Evolutionary conservation across 2,329 filamentous ascomycete genomes (phyloP).

Genomic region (Stachybotrys chartarum): DNA sequence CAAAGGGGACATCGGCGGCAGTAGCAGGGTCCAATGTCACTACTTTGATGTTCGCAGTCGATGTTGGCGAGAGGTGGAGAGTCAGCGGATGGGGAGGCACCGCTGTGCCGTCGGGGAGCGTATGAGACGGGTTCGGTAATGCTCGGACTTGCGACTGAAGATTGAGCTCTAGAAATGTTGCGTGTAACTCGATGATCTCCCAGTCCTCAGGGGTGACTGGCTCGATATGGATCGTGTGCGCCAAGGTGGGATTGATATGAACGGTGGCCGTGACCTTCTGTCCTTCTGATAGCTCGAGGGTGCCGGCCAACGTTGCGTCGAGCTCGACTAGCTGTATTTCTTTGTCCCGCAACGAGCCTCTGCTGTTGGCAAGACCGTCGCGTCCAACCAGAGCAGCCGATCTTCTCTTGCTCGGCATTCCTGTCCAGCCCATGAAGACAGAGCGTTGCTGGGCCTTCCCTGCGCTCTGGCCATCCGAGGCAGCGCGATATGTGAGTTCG

Average conservation of each 20-base stretch:
- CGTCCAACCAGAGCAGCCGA: constrained; percentile 65
- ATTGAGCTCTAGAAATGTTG: constrained; percentile 90
- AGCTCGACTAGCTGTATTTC: constrained; percentile 76
- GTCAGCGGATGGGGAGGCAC: constrained; percentile 71
- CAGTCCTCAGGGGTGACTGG: constrained; percentile 92
- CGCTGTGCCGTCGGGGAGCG: constrained; percentile 39
- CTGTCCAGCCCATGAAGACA: constrained; percentile 91
- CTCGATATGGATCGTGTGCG: constrained; percentile 94
- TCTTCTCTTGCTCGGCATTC: constrained; percentile 89
- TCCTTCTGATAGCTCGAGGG: constrained; percentile 71
- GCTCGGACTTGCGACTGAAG: constrained; percentile 88
- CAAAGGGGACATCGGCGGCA: constrained; percentile 65
- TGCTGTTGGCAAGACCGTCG: constrained; percentile 59
- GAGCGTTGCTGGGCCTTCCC: constrained; percentile 52
- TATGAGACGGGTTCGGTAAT: constrained; percentile 75
- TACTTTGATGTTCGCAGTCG: constrained; percentile 85
- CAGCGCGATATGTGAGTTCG: constrained; percentile 67
- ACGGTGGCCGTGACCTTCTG: constrained; percentile 67
- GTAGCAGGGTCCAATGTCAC: constrained; percentile 74
- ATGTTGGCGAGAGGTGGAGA: constrained; percentile 88
- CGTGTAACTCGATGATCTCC: constrained; percentile 98
- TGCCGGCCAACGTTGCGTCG: constrained; percentile 73
- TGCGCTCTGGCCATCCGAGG: constrained; percentile 37
- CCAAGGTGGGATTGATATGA: constrained; percentile 83
- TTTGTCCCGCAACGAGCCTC: constrained; percentile 60